A percentile compares a stretch with the other conserved stretches of the same genome.
These are phyloP conservation scores for Pythium aphanidermatum DNA, from an alignment of 352 stramenopile species.

Conservation along the genomic window DNA sequence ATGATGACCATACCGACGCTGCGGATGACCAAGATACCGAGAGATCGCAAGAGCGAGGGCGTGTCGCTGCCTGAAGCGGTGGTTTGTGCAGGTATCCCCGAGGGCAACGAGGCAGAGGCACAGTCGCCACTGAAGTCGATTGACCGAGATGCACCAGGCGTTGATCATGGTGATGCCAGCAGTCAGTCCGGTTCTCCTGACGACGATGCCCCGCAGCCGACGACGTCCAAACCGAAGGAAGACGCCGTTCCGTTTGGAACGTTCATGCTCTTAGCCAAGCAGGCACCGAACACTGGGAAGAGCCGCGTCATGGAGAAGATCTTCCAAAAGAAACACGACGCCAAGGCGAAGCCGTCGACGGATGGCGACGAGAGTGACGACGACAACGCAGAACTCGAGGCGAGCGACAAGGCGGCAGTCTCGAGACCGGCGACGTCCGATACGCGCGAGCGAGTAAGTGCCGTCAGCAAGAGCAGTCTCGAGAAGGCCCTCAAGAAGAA, in stretches of 20 bases:
- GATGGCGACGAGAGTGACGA: constrained; percentile 1
- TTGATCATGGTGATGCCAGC: background rate
- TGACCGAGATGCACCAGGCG: background rate
- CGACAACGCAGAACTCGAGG: constrained; percentile 1
- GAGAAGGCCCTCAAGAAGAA: constrained; percentile 48
- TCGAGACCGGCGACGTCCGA: constrained; percentile 12
- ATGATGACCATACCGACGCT: constrained; percentile 16
- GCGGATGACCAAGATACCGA: constrained; percentile 2
- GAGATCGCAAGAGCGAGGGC: background rate
- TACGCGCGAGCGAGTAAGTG: constrained; percentile 10
- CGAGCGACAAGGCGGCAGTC: background rate
- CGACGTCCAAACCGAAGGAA: constrained; percentile 14
- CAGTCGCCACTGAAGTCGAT: constrained; percentile 4
- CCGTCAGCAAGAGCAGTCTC: constrained; percentile 27
- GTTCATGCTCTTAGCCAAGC: constrained; percentile 39
- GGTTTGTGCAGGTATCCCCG: constrained; percentile 5
- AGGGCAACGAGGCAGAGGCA: constrained; percentile 8
- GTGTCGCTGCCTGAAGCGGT: background rate
- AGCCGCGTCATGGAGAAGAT: constrained; percentile 32
- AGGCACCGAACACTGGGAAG: constrained; percentile 26
- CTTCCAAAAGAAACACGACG: constrained; percentile 21
- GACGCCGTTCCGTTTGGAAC: constrained; percentile 21
- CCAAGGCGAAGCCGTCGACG: background rate
- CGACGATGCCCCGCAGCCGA: background rate
- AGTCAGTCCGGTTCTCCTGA: background rate